Conservation (phyloP, 2,329 filamentous ascomycete species). For the Rhytidhysteron rufulum region DNA sequence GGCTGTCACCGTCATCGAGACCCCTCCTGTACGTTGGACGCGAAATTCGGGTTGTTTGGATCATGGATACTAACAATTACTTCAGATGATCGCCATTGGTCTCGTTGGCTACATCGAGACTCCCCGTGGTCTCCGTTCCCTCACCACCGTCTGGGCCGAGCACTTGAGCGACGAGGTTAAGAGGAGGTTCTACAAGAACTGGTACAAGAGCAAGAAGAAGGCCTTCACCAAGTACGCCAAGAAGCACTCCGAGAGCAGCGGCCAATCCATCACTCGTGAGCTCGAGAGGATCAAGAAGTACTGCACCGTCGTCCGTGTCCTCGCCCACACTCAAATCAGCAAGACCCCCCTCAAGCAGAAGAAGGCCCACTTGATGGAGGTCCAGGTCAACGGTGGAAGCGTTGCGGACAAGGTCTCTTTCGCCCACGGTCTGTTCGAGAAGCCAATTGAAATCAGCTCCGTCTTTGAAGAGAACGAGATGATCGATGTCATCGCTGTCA, state of each 20-base stretch:
- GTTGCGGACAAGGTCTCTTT: constrained; percentile 96
- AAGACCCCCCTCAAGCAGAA: constrained; percentile 99
- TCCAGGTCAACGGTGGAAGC: constrained; percentile 98
- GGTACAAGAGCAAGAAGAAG: constrained; percentile 99
- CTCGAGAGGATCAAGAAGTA: constrained; percentile 99
- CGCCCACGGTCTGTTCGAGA: constrained; percentile 95
- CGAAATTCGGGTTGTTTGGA: constrained; percentile 40
- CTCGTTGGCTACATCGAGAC: constrained; percentile 99
- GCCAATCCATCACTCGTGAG: constrained; percentile 88
- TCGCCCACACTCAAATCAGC: constrained; percentile 99
- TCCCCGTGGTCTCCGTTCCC: constrained; percentile 96
- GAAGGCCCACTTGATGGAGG: constrained; percentile 99
- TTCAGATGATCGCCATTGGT: constrained; percentile 98
- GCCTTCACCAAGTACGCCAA: constrained; percentile 99
- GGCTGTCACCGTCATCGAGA: constrained; percentile 41
- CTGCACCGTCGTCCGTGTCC: constrained; percentile 98
- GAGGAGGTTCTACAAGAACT: constrained; percentile 99
- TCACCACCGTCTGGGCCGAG: constrained; percentile 99
- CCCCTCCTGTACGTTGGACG: constrained; percentile 67
- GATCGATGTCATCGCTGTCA: constrained; percentile 98
- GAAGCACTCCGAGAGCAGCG: constrained; percentile 95
- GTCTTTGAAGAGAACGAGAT: constrained; percentile 99
- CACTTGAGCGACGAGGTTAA: constrained; percentile 98
- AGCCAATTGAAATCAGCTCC: constrained; percentile 86
- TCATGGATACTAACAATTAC: constrained; percentile 27